phyloP scores from a whole-genome alignment of 805 yeast species.

The Yarrowia sp. region DNA sequence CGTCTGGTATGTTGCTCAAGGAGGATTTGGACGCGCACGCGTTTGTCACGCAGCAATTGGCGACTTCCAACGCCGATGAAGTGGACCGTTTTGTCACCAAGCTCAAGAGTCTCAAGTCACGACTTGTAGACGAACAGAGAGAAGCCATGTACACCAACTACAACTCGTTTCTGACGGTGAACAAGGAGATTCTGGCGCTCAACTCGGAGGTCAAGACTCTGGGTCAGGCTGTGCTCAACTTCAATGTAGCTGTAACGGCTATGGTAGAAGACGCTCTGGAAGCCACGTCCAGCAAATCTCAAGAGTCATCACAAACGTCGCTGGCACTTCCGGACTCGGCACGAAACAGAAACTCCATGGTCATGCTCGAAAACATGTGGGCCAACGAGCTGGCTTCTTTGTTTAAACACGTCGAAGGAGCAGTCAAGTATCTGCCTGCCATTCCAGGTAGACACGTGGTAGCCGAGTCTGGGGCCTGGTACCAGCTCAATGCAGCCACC shows the following conservation, averaged over 20 bases:
- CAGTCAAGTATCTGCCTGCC: constrained; percentile 71
- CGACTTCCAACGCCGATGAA: constrained; percentile 65
- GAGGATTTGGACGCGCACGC: constrained; percentile 46
- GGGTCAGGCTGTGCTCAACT: constrained; percentile 55
- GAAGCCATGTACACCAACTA: constrained; percentile 35
- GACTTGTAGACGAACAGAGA: constrained; percentile 44
- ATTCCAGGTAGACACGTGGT: constrained; percentile 77
- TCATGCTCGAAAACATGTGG: constrained; percentile 79
- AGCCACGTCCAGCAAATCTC: constrained; percentile 37
- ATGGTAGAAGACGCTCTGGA: constrained; percentile 61
- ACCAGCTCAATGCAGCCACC: constrained; percentile 78
- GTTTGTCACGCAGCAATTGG: constrained; percentile 50
- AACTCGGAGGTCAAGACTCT: constrained; percentile 61
- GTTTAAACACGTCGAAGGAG: constrained; percentile 86
- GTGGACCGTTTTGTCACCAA: constrained; percentile 66
- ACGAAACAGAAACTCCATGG: constrained; percentile 63
- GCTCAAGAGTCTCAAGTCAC: constrained; percentile 47
- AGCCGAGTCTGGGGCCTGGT: constrained; percentile 80
- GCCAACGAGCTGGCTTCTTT: constrained; percentile 63
- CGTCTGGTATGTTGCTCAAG: constrained; percentile 23
- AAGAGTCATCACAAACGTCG: neutral
- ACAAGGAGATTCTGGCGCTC: constrained; percentile 57
- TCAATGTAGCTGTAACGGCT: constrained; percentile 57
- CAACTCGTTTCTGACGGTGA: constrained; percentile 36
- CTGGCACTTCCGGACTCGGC: constrained; percentile 25